Base-by-base conservation (phyloP, 2,329 filamentous ascomycete species). In the Fusarium buharicum region DNA sequence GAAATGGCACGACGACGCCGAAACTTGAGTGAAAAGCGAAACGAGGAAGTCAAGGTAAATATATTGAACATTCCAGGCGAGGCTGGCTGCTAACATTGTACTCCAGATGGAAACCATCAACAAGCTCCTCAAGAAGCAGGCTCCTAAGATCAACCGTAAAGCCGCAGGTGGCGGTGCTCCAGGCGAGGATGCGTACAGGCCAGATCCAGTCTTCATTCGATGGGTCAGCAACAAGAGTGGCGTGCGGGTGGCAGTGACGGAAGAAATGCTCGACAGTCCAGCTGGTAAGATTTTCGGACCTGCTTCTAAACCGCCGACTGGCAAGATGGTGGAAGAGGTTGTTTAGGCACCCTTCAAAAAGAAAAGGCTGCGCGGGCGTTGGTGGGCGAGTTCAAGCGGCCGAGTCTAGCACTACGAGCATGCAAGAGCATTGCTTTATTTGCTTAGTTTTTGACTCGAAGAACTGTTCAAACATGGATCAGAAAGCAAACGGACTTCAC, bases 31-130 rank as follows among this genome's bases (percentile, higher is more conserved):
- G 85, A 87, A 62, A 87, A 87, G 75, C 83, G 85, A 44, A 87
- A 84, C 59, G 85, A 87, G 59, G 85, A 87, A 75, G 84, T 87
- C 73, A 87, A 86, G 81, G 84, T 83, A 77, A 9, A 27, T 16
- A 17, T 18, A 38, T 2, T 17, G 40, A 4, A 14, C 40, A 68
- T 49, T 68, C 52, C 16, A 34, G 4, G 20, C 4, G 4, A 17
- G 33, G 20, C 4, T 24, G 12, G 16, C 51, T 60, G 40, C 55
- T 59, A 28, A 68, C 47, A 36, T n/a, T 16, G 6, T 7, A 18
- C 24, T 46, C 17, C 67, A 93, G 90, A 91, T 92, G 85, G 91
- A 94, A 80, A 95, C 91, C 0, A 94, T 95, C 83, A 93, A 95
- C 80, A 93, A 93, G 70, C 86, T 95, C 2, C 86, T 95, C 48